Percentiles rank a stretch among this genome's conserved stretches.
Evolutionary conservation across 2,329 filamentous ascomycete genomes (phyloP).

Genomic region (Phyllosticta citriasiana): DNA sequence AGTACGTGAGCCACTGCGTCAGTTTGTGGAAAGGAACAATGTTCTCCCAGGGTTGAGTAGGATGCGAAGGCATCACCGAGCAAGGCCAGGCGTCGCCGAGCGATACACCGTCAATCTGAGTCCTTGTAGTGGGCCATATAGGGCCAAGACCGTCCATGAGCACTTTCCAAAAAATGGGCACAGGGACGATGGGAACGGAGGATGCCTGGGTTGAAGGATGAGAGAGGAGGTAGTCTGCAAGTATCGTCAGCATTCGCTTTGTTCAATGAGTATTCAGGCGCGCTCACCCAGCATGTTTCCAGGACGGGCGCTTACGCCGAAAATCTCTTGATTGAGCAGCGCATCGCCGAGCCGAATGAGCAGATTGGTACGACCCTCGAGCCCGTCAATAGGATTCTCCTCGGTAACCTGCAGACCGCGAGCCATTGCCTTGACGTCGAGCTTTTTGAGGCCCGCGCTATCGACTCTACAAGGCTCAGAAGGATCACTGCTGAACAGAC

Average conservation of each 20-base stretch:
- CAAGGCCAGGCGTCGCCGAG: conserved; percentile 95
- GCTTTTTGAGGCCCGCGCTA: conserved; percentile 61
- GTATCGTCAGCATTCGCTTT: conserved; percentile 12
- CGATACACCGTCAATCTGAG: conserved; percentile 73
- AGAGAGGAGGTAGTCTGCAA: conserved; percentile 75
- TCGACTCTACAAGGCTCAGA: conserved; percentile 84
- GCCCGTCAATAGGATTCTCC: conserved; percentile 69
- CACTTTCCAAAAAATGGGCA: conserved; percentile 83
- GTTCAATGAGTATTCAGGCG: conserved; percentile 17
- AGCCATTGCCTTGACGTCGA: conserved; percentile 66
- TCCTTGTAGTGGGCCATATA: conserved; percentile 84
- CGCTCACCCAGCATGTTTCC: conserved; percentile 81
- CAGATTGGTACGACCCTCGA: conserved; percentile 75
- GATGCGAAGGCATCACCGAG: conserved; percentile 67
- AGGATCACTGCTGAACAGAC: conserved; percentile 74
- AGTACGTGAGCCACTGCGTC: conserved; percentile 91
- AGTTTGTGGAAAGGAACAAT: conserved; percentile 91
- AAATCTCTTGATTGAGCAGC: conserved; percentile 70
- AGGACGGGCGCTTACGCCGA: conserved; percentile 72
- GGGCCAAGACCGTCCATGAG: conserved; percentile 77
- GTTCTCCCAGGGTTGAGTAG: conserved; percentile 62
- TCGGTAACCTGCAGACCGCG: conserved; percentile 77
- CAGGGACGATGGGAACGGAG: conserved; percentile 74
- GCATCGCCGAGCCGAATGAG: conserved; percentile 67
- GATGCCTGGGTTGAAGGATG: conserved; percentile 84